Evolutionary conservation across 345 rosid genomes (phyloP).

Genomic region (Populus simonii): DNA sequence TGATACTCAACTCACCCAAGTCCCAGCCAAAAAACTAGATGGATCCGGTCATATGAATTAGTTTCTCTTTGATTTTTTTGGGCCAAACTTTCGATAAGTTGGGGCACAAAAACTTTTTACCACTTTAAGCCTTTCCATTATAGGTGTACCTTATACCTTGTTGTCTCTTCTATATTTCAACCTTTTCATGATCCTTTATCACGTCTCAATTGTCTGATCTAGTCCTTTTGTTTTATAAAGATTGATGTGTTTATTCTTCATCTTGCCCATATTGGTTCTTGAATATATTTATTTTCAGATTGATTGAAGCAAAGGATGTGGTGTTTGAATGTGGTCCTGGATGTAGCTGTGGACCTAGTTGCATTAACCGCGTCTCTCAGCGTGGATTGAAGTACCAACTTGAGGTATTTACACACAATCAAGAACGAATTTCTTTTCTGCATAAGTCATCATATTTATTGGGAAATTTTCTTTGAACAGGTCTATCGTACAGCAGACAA

Average conservation of each 20-base stretch:
- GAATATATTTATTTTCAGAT: conserved; percentile 5
- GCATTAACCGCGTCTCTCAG: conserved; percentile 31
- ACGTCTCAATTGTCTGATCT: neutral
- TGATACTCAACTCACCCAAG: too few species aligned
- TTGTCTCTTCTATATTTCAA: neutral
- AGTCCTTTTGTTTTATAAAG: neutral
- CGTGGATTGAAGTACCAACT: conserved; percentile 17
- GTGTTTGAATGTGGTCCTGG: conserved; percentile 32
- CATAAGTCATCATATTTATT: neutral
- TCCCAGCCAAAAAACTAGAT: too few species aligned
- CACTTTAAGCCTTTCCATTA: too few species aligned
- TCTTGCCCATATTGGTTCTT: neutral
- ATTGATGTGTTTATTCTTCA: neutral
- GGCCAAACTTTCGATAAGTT: too few species aligned
- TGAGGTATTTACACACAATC: conserved; percentile 12
- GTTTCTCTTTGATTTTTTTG: too few species aligned
- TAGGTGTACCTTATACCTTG: too few species aligned
- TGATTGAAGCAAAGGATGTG: conserved; percentile 27
- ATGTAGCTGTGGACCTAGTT: conserved; percentile 31
- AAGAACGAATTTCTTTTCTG: neutral
- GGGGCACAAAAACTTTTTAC: too few species aligned
- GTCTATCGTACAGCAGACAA: conserved; percentile 21
- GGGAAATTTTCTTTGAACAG: conserved; percentile 10
- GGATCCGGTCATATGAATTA: too few species aligned
- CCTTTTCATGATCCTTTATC: neutral